Base-by-base conservation (phyloP, 805 yeast genomes). In the Kuraishia floccosa region DNA sequence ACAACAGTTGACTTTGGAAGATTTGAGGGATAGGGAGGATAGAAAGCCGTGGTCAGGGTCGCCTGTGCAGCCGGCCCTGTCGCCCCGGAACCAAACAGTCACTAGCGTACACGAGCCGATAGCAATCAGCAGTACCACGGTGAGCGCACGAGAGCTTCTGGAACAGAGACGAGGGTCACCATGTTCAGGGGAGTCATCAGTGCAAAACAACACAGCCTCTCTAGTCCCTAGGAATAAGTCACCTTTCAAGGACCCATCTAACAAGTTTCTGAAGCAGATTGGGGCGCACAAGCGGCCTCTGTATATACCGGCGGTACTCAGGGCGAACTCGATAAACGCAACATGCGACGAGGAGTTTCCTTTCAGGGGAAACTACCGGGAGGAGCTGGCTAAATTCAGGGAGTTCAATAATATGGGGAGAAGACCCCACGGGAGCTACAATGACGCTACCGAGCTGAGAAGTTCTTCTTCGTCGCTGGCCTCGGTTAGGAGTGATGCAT, bases 291-390 rank as follows among this genome's bases (percentile, higher is more conserved):
- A 85, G 50, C 79, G 83, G 45, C 96, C 96, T 7, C 60, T 87
- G 60, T 87, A 85, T 46, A 65, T 81, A 0, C 97, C 97, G 0
- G 96, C 96, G 0, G 97, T 87, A 8, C 60, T 87, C 31, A 67
- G 83, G 10, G 28, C 18, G 8, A 20, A 26, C 10, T n/a, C n/a
- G n/a, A 19, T 19, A 7, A 10, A 7, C 10, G 9, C 22, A 10
- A 7, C 9, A 10, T 7, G 10, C 10, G 22, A 19, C 9, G 22
- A 19, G 7, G 22, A 19, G 22, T 19, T 19, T 19, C 9, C 9
- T 7, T 7, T 19, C 9, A 19, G 9, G 22, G 9, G 9, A 19
- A 19, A 10, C 7, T 10, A 19, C 22, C 22, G 10, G 9, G 7
- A 7, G 22, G 22, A 19, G 9, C 10, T 19, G 22, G 9, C 10